phyloP scores from a whole-genome alignment of 805 yeast genomes.

The Wickerhamiella siamensis region DNA sequence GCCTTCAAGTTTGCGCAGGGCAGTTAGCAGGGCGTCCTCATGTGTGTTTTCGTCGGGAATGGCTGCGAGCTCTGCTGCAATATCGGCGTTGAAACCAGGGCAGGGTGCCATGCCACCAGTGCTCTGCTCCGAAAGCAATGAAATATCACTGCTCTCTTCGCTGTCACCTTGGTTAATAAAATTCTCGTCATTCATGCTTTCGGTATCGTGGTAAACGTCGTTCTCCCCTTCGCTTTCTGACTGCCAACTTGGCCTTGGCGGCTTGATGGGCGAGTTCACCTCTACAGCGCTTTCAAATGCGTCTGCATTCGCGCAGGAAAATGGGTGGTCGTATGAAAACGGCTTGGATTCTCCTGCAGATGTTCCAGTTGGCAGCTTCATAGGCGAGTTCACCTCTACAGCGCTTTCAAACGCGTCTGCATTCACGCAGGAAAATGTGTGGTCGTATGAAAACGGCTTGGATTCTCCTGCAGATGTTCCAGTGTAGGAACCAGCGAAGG shows the following conservation, averaged over 20 bases:
- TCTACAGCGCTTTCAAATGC: not conserved
- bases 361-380: too few species aligned
- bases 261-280: not conserved
- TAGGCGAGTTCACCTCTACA: too few species aligned
- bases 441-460: not conserved
- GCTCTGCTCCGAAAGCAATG: slow-evolving; percentile 18
- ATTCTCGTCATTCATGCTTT: not conserved
- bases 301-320: not conserved
- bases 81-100: slow-evolving; percentile 36
- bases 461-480: not conserved
- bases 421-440: not conserved
- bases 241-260: not conserved
- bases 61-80: slow-evolving; percentile 63
- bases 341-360: not conserved
- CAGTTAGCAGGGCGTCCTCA: slow-evolving; percentile 58
- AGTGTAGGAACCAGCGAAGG: too few species aligned
- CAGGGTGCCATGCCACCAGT: slow-evolving; percentile 21
- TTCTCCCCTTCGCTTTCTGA: not conserved
- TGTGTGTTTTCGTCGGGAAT: slow-evolving; percentile 65
- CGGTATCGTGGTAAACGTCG: not conserved
- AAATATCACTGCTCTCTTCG: slow-evolving; percentile 9
- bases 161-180: not conserved
- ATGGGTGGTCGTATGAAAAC: not conserved
- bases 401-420: not conserved
- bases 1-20: slow-evolving; percentile 71